Conservation (phyloP, 371 early-diverging fungal genomes). For the Syncephalastrum racemosum region DNA sequence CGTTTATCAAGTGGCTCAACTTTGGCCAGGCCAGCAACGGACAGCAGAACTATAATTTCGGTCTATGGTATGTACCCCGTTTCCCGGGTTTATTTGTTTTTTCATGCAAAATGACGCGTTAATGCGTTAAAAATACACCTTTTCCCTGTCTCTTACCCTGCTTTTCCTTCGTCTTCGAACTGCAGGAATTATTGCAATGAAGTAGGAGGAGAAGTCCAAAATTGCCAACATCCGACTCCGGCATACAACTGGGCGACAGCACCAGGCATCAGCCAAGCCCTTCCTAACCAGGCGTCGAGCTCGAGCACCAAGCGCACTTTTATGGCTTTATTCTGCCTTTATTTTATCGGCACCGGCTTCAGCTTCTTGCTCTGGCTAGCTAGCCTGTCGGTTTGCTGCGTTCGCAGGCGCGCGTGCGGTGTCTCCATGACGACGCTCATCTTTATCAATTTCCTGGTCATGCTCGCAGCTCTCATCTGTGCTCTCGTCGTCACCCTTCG, state of each 20-base stretch:
- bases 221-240: slow-evolving; percentile 10
- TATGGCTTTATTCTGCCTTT: slow-evolving; percentile 20
- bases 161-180: not conserved
- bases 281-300: slow-evolving; percentile 15
- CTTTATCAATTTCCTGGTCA: slow-evolving; percentile 30
- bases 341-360: slow-evolving; percentile 27
- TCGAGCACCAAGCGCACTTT: slow-evolving; percentile 14
- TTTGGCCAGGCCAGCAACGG: slow-evolving; percentile 24
- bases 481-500: slow-evolving; percentile 24
- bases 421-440: slow-evolving; percentile 22
- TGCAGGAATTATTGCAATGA: slow-evolving; percentile 15
- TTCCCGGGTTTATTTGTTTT: no score
- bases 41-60: slow-evolving; percentile 19
- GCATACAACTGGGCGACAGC: slow-evolving; percentile 39
- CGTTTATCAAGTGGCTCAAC: slow-evolving; percentile 20
- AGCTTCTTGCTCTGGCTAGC: slow-evolving; percentile 33
- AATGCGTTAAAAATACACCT: not conserved
- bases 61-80: slow-evolving; percentile 25
- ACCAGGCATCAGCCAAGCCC: slow-evolving; percentile 17
- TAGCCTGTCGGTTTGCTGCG: slow-evolving; percentile 30
- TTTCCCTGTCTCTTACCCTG: no score
- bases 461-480: slow-evolving; percentile 28
- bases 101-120: no score
- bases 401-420: slow-evolving; percentile 21
- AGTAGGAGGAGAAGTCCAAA: slow-evolving; percentile 1